These are phyloP conservation scores for Acidiella bohemica DNA, from an alignment of 495 filamentous ascomycete genomes.

Conservation along the genomic window DNA sequence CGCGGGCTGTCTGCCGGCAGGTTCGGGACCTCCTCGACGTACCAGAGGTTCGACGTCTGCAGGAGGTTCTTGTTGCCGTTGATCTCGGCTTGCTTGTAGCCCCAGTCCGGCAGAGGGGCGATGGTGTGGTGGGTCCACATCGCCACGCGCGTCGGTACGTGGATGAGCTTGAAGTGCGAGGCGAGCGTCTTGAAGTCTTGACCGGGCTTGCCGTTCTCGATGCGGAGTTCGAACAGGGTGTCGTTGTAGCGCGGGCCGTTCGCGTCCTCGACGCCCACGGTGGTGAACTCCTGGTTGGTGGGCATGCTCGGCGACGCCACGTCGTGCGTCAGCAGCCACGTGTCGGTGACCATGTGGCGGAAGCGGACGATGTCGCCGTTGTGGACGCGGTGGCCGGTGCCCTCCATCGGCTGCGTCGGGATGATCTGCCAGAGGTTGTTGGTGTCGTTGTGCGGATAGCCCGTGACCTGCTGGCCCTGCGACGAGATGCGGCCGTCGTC, in stretches of 20 bases:
- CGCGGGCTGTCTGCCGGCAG: constrained; percentile 55
- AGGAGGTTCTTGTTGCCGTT: constrained; percentile 96
- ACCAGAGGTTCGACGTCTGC: constrained; percentile 88
- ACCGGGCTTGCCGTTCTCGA: constrained; percentile 70
- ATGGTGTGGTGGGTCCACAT: constrained; percentile 91
- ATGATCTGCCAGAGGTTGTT: constrained; percentile 98
- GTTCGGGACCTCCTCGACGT: constrained; percentile 77
- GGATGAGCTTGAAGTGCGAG: constrained; percentile 86
- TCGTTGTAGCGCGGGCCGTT: constrained; percentile 72
- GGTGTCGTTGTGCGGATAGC: constrained; percentile 94
- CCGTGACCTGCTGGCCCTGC: constrained; percentile 89
- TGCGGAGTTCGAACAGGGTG: constrained; percentile 81
- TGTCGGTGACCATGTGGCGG: constrained; percentile 74
- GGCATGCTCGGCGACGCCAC: constrained; percentile 96
- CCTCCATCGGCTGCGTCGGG: constrained; percentile 45
- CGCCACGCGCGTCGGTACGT: constrained; percentile 83
- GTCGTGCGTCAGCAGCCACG: constrained; percentile 85
- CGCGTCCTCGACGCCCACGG: constrained; percentile 56
- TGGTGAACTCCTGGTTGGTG: constrained; percentile 97
- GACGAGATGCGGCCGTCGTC: constrained; percentile 95
- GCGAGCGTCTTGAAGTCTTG: constrained; percentile 82
- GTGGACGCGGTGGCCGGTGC: constrained; percentile 48
- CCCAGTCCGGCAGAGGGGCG: constrained; percentile 82
- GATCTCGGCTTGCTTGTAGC: constrained; percentile 91
- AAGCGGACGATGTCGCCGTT: constrained; percentile 84